Conservation (phyloP, 208 protist species). For the Crithidia thermophila region DNA sequence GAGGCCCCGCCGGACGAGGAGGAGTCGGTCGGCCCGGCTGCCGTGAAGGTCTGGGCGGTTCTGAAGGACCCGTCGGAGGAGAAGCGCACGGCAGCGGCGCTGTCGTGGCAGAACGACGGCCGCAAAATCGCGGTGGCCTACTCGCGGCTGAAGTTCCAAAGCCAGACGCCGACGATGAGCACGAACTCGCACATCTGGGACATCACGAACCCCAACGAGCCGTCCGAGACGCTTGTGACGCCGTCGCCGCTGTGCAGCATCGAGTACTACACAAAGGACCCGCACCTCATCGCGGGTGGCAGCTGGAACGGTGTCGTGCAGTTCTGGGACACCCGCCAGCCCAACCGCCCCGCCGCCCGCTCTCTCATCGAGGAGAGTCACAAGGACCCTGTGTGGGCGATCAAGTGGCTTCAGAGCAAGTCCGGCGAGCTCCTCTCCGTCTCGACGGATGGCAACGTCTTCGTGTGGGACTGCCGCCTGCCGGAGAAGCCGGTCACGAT, state of each 20-base stretch:
- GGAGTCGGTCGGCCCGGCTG: conserved; percentile 80
- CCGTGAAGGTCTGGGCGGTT: conserved; percentile 93
- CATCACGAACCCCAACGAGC: conserved; percentile 96
- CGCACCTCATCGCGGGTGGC: conserved; percentile 95
- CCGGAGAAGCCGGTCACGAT: conserved; percentile 93
- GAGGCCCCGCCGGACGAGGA: conserved; percentile 82
- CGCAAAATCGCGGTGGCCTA: conserved; percentile 96
- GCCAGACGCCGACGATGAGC: conserved; percentile 88
- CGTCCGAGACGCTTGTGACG: conserved; percentile 92
- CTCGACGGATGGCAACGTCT: conserved; percentile 95
- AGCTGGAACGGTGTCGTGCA: conserved; percentile 97
- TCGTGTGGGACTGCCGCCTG: conserved; percentile 96
- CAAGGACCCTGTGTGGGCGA: conserved; percentile 96
- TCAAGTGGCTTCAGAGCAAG: conserved; percentile 97
- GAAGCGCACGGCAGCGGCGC: conserved; percentile 89
- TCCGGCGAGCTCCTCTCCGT: conserved; percentile 95
- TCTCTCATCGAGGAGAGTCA: conserved; percentile 96
- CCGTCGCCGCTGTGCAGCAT: conserved; percentile 95
- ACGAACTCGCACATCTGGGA: conserved; percentile 97
- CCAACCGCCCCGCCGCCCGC: conserved; percentile 72
- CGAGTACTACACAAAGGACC: conserved; percentile 96
- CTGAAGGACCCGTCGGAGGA: conserved; percentile 93
- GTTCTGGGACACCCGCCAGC: conserved; percentile 96
- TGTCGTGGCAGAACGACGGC: conserved; percentile 96
- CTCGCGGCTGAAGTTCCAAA: conserved; percentile 95